Evolutionary conservation across 805 yeast species (phyloP), one percentile per base, ranked within the genome.

Genomic region (Brettanomyces bruxellensis): DNA sequence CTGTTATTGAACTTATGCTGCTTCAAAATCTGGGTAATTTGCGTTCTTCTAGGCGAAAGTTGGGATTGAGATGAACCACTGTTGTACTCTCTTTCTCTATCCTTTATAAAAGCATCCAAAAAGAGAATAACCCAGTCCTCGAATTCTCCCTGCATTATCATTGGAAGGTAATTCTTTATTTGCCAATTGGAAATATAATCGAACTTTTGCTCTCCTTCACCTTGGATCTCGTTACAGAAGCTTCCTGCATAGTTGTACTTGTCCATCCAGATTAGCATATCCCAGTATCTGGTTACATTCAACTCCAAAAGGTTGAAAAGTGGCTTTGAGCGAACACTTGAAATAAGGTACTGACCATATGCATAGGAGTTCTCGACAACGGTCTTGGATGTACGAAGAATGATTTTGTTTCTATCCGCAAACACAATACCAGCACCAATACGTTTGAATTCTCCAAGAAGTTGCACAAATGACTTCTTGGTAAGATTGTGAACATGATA

Each of bases 191-290:
- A 75, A 43, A 65, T 71, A 1, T 86, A 80, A 9, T 62, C 61
- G 49, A 77, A 61, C 28, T 66, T 62, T 53, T 75, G 80, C 4
- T 62, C 55, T n/a, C 45, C 43, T 11, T 47, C 47, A 23, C 41
- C 53, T 4, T 71, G 64, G 44, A 78, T 73, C 45, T 69, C 68
- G 18, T 57, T 55, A 55, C 81, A 75, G 49, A 69, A 69, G 43
- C 80, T 62, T 5, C 99, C 99, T 39, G 95, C 85, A 62, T 73
- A 89, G 58, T 93, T 93, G 56, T 77, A 78, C 54, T 83, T 81
- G 60, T 93, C 96, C 95, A 91, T 86, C 98, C 97, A 95, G 2
- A 93, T 67, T 51, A 93, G 67, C n/a, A 83, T 58, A 61, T 93
- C 97, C 99, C 99, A 93, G 59, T 86, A 89, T 56, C 79, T 80